A percentile compares a stretch with the other conserved stretches of the same genome.
phyloP scores from a whole-genome alignment of 331 rosid species.

The Prunus yedoensis region DNA sequence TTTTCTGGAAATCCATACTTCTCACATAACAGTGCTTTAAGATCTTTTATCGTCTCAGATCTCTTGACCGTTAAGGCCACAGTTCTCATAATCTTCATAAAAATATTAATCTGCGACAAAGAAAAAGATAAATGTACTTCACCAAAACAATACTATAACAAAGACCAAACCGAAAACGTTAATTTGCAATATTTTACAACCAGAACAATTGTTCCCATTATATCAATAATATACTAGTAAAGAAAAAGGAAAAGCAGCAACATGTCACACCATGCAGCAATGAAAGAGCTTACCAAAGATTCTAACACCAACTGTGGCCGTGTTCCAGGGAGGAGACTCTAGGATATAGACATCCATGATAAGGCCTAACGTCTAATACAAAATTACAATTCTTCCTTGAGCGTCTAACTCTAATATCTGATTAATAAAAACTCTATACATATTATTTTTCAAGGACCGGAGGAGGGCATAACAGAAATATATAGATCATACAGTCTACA shows the following conservation, averaged over 20 bases:
- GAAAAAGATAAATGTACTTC: too few relatives aligned
- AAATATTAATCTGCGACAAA: slow-evolving; percentile 15
- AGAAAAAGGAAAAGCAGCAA: neutral
- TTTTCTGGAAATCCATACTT: slow-evolving; percentile 11
- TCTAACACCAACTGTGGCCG: too few relatives aligned
- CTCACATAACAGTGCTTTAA: slow-evolving; percentile 13
- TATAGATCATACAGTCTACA: neutral
- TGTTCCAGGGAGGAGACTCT: too few relatives aligned
- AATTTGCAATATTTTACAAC: neutral
- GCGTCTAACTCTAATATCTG: neutral
- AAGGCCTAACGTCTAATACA: neutral
- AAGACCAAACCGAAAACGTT: neutral
- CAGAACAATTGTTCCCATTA: neutral
- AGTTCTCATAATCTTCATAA: slow-evolving; percentile 3
- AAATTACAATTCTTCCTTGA: neutral
- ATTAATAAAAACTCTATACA: neutral
- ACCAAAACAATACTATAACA: neutral
- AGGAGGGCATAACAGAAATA: neutral
- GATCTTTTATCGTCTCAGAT: slow-evolving; percentile 10
- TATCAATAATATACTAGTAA: too few relatives aligned
- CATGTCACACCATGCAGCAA: neutral
- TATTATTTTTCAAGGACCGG: neutral
- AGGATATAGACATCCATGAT: neutral
- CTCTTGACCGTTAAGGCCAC: slow-evolving; percentile 6
- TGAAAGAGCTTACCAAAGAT: too few relatives aligned